Conservation (phyloP, 345 rosid species). For the Eucalyptus sideroxylon region DNA sequence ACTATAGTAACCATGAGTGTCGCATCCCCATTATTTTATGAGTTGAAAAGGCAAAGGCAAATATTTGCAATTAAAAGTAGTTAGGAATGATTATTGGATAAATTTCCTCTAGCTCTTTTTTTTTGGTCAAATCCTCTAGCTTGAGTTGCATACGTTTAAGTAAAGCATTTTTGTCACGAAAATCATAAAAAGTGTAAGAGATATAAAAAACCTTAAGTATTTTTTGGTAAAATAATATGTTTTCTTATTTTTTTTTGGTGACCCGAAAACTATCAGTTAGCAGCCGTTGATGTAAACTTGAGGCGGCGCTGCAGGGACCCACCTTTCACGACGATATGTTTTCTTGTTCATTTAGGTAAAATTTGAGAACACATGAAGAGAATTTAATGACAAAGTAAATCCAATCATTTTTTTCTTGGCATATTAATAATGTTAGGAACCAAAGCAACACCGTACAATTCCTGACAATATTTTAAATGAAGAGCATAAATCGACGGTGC, state of each 20-base stretch:
- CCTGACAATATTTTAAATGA: not conserved
- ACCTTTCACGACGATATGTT: no score
- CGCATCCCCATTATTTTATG: not conserved
- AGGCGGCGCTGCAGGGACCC: rapidly evolving
- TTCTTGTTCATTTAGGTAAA: not conserved
- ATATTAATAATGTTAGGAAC: not conserved
- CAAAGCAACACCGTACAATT: not conserved
- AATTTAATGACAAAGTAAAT: not conserved
- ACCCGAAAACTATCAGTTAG: rapidly evolving
- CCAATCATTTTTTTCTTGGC: not conserved
- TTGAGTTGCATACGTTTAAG: rapidly evolving
- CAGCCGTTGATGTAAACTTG: no score
- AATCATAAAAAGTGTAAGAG: no score
- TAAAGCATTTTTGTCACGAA: not conserved
- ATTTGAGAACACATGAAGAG: not conserved
- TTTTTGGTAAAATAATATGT: not conserved
- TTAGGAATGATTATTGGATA: not conserved
- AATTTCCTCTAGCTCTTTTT: not conserved
- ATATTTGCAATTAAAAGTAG: not conserved
- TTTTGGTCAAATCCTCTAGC: not conserved
- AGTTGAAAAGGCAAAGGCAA: not conserved
- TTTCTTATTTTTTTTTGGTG: no score
- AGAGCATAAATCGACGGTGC: not conserved
- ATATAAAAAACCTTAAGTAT: no score
- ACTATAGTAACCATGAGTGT: not conserved